These are phyloP conservation scores for Hydnum rufescens DNA, from an alignment of 768 basidiomycete species.

Conservation along the genomic window DNA sequence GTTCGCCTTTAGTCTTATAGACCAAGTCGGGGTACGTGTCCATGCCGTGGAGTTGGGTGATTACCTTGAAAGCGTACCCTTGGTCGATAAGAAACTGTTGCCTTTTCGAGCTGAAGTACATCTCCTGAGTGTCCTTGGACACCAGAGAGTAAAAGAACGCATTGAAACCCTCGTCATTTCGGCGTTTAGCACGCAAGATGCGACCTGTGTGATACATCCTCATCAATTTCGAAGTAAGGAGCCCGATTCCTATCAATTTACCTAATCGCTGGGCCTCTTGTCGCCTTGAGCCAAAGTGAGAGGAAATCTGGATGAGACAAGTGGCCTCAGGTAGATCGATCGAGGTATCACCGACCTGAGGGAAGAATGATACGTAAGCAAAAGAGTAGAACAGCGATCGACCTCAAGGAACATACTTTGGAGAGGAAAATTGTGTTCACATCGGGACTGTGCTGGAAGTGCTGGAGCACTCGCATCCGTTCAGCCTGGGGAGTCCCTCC, in stretches of 20 bases:
- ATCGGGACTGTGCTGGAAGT: slow-evolving; percentile 87
- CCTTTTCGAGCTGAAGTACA: slow-evolving; percentile 98
- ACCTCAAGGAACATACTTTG: slow-evolving; percentile 33
- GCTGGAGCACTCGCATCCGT: slow-evolving; percentile 82
- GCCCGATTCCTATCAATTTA: slow-evolving; percentile 16
- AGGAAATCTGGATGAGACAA: slow-evolving; percentile 97
- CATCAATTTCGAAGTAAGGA: not conserved
- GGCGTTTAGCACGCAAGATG: slow-evolving; percentile 87
- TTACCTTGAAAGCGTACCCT: slow-evolving; percentile 98
- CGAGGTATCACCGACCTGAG: slow-evolving; percentile 88
- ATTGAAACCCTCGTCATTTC: slow-evolving; percentile 99
- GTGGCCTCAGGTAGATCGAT: slow-evolving; percentile 99
- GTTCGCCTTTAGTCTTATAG: slow-evolving; percentile 77
- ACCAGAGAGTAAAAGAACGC: slow-evolving; percentile 99
- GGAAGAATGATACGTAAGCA: slow-evolving; percentile 7
- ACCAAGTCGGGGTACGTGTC: slow-evolving; percentile 74
- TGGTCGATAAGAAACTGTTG: slow-evolving; percentile 98
- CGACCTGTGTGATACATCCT: slow-evolving; percentile 35
- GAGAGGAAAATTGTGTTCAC: slow-evolving; percentile 98
- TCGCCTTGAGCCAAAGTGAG: slow-evolving; percentile 92
- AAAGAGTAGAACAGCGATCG: not conserved
- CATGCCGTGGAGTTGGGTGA: slow-evolving; percentile 89
- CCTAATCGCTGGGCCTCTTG: slow-evolving; percentile 96
- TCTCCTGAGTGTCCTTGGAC: slow-evolving; percentile 97
- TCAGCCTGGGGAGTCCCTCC: slow-evolving; percentile 90